Conservation (phyloP, 1,284 basidiomycete species). For the Trichosporon ovoides region DNA sequence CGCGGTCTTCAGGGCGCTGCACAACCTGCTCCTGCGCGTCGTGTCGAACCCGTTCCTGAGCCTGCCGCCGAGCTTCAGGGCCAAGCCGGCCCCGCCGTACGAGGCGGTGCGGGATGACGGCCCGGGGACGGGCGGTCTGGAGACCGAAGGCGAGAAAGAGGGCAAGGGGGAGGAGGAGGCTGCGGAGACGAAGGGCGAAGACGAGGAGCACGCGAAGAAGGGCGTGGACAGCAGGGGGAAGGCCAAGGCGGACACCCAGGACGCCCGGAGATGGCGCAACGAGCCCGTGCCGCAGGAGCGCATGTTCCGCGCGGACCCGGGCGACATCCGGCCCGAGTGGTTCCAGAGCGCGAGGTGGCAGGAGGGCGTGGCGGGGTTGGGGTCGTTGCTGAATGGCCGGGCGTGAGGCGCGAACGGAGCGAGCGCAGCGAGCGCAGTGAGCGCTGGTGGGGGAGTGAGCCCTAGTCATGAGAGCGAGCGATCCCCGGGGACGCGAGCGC, state of each 20-base stretch:
- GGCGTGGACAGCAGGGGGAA: background rate
- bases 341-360: constrained; percentile 34
- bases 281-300: constrained; percentile 22
- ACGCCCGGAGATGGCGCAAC: background rate
- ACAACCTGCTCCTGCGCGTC: constrained; percentile 40
- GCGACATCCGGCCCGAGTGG: constrained; percentile 35
- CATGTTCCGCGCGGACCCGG: constrained; percentile 37
- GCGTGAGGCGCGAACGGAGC: background rate
- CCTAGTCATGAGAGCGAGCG: no score
- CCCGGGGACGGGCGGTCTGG: no score
- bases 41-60: constrained; percentile 44
- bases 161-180: no score
- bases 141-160: no score
- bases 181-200: no score
- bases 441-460: no score
- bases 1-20: constrained; percentile 46
- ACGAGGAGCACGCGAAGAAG: no score
- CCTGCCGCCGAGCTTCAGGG: constrained; percentile 31
- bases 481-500: no score
- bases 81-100: constrained; percentile 6
- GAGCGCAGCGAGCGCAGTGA: background rate
- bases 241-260: background rate
- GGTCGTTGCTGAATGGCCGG: constrained; percentile 29
- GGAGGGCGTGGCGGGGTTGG: constrained; percentile 35
- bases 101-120: background rate